These are phyloP conservation scores for Talaromyces sp. DNA, from an alignment of 2,329 filamentous ascomycete genomes.

Conservation along the genomic window DNA sequence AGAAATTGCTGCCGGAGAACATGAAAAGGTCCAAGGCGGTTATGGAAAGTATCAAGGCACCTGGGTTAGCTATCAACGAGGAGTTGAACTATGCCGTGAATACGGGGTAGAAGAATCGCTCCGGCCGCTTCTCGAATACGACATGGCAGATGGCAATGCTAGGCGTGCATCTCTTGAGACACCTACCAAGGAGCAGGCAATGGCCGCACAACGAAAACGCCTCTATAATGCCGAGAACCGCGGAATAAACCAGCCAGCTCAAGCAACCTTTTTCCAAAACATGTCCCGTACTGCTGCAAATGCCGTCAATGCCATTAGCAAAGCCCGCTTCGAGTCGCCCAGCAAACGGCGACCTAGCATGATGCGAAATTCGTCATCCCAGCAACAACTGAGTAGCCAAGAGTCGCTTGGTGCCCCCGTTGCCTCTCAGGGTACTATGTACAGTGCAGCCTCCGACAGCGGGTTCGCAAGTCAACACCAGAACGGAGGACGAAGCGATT, in stretches of 20 bases:
- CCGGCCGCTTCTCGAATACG: slow-evolving; percentile 45
- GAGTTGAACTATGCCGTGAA: slow-evolving; percentile 81
- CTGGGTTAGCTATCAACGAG: slow-evolving; percentile 92
- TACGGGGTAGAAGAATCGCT: slow-evolving; percentile 52
- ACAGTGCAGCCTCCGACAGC: slow-evolving; percentile 67
- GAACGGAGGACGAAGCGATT: slow-evolving; percentile 33
- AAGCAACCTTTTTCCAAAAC: slow-evolving; percentile 93
- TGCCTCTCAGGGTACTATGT: slow-evolving; percentile 76
- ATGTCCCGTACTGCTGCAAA: slow-evolving; percentile 91
- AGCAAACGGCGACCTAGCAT: slow-evolving; percentile 62
- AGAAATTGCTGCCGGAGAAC: slow-evolving; percentile 90
- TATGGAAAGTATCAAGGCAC: slow-evolving; percentile 99
- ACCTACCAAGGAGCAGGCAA: slow-evolving; percentile 96
- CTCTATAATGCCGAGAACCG: slow-evolving; percentile 80
- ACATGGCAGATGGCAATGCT: slow-evolving; percentile 53
- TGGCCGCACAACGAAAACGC: slow-evolving; percentile 90
- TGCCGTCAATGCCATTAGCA: slow-evolving; percentile 92
- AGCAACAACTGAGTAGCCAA: slow-evolving; percentile 48
- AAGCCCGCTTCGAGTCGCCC: slow-evolving; percentile 87
- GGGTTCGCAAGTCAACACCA: slow-evolving; percentile 59
- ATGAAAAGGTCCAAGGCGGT: slow-evolving; percentile 97
- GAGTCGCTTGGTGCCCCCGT: slow-evolving; percentile 59
- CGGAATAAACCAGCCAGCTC: slow-evolving; percentile 54
- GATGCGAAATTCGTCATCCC: slow-evolving; percentile 59
- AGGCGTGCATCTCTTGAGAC: slow-evolving; percentile 78